Conservation (phyloP, 1,139 yeast genomes). For the Yamadazyma taylorii region DNA sequence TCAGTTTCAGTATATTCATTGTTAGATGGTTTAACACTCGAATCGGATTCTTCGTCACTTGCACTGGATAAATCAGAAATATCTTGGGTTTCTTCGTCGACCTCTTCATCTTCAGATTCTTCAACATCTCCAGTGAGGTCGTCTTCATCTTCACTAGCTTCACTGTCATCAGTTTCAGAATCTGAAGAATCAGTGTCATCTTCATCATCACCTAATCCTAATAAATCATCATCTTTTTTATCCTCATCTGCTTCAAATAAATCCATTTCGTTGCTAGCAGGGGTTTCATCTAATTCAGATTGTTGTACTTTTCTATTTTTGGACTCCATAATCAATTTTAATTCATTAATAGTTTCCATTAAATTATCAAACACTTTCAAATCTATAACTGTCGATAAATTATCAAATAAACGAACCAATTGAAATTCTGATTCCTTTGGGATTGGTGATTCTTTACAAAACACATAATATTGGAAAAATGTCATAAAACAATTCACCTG, state of each 20-base stretch:
- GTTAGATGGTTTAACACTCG: not conserved
- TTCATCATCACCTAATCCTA: slow-evolving; percentile 4
- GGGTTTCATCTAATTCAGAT: slow-evolving; percentile 20
- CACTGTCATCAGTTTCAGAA: slow-evolving; percentile 4
- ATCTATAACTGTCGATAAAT: not conserved
- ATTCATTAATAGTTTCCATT: slow-evolving; percentile 39
- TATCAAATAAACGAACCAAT: slow-evolving; percentile 10
- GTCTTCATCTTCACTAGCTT: slow-evolving; percentile 7
- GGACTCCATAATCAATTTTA: slow-evolving; percentile 30
- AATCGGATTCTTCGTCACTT: slow-evolving; percentile 8
- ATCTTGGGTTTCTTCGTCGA: not conserved
- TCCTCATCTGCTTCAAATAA: slow-evolving; percentile 16
- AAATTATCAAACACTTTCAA: slow-evolving; percentile 33
- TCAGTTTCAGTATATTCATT: slow-evolving; percentile 13
- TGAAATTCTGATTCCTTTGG: slow-evolving; percentile 51
- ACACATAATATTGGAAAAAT: slow-evolving; percentile 74
- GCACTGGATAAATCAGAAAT: too few relatives aligned
- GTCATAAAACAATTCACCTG: slow-evolving; percentile 49
- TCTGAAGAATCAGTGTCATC: slow-evolving; percentile 2
- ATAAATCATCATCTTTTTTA: slow-evolving; percentile 7
- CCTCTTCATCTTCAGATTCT: too few relatives aligned
- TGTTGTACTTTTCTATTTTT: slow-evolving; percentile 18
- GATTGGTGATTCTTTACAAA: slow-evolving; percentile 59
- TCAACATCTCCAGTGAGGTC: not conserved
- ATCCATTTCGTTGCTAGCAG: slow-evolving; percentile 18